Evolutionary conservation across 2,329 filamentous ascomycete genomes (phyloP).

Genomic region (Penicillium occitanis): DNA sequence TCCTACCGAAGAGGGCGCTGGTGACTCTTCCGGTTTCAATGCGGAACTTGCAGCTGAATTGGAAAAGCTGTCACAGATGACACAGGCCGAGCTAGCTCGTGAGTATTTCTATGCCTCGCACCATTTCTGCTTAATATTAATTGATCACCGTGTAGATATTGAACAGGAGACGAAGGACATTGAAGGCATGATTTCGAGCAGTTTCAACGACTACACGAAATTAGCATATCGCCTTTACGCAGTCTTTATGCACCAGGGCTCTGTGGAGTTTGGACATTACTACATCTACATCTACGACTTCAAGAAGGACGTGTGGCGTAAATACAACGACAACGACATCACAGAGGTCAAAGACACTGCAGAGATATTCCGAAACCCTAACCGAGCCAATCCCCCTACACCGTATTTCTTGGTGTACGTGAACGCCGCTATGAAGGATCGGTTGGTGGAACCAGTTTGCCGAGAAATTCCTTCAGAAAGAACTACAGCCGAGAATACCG

Average conservation of each 20-base stretch:
- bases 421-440: conserved; percentile 62
- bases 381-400: conserved; percentile 63
- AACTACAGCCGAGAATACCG: not conserved
- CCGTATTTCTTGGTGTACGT: conserved; percentile 85
- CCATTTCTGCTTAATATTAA: not conserved
- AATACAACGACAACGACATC: conserved; percentile 89
- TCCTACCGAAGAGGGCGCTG: conserved; percentile 31
- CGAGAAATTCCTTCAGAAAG: conserved; percentile 38
- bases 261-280: conserved; percentile 77
- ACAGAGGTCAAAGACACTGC: conserved; percentile 63
- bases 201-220: conserved; percentile 64
- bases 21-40: conserved; percentile 45
- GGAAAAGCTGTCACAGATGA: conserved; percentile 46
- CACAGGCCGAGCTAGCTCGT: conserved; percentile 51
- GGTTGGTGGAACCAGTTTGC: conserved; percentile 59
- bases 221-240: conserved; percentile 82
- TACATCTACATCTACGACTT: conserved; percentile 97
- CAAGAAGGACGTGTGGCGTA: conserved; percentile 75
- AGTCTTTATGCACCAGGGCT: conserved; percentile 81
- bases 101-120: conserved; percentile 23
- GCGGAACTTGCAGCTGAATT: conserved; percentile 44
- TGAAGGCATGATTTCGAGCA: conserved; percentile 51
- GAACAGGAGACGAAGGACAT: conserved; percentile 51
- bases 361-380: conserved; percentile 67
- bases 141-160: conserved; percentile 28